These are phyloP conservation scores for Saposhnikovia divaricata DNA, from an alignment of 129 eudicot species.

Conservation along the genomic window DNA sequence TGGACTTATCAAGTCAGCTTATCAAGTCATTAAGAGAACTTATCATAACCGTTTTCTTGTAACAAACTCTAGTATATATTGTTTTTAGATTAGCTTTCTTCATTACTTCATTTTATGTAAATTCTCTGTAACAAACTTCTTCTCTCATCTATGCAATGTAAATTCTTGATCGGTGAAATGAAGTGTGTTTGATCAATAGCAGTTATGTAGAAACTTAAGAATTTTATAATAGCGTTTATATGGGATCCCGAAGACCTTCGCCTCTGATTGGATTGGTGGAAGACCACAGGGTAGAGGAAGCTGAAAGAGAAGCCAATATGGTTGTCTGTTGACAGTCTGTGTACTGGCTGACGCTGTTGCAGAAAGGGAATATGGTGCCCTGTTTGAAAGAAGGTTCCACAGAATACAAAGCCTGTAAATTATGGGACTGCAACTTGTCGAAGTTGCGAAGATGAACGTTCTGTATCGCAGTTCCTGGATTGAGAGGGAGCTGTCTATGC, in stretches of 20 bases:
- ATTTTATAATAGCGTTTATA: slow-evolving; percentile 16
- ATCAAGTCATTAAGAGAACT: too few relatives aligned
- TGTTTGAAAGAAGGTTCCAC: slow-evolving; percentile 29
- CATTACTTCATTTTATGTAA: too few relatives aligned
- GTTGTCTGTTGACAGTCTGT: not conserved
- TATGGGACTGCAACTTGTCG: slow-evolving; percentile 30
- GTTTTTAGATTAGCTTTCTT: too few relatives aligned
- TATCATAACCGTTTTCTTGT: too few relatives aligned
- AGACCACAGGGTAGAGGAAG: slow-evolving; percentile 27
- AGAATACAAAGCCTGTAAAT: slow-evolving; percentile 20
- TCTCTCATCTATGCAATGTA: too few relatives aligned
- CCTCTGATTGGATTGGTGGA: slow-evolving; percentile 13
- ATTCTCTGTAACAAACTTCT: too few relatives aligned
- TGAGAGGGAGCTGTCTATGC: slow-evolving; percentile 26
- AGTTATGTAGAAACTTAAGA: too few relatives aligned
- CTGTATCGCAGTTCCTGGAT: slow-evolving; percentile 26
- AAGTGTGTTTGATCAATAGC: too few relatives aligned
- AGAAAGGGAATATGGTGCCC: slow-evolving; percentile 27
- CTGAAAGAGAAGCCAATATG: slow-evolving; percentile 8
- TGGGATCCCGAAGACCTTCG: slow-evolving; percentile 11
- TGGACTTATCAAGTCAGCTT: too few relatives aligned
- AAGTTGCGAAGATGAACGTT: slow-evolving; percentile 20
- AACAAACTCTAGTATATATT: too few relatives aligned
- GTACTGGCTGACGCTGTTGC: slow-evolving; percentile 34
- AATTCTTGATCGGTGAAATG: too few relatives aligned